A percentile compares a stretch with the other conserved stretches of the same genome.
These are phyloP conservation scores for Cordyceps tenuipes DNA, from an alignment of 2,329 filamentous ascomycete species.

Conservation along the genomic window DNA sequence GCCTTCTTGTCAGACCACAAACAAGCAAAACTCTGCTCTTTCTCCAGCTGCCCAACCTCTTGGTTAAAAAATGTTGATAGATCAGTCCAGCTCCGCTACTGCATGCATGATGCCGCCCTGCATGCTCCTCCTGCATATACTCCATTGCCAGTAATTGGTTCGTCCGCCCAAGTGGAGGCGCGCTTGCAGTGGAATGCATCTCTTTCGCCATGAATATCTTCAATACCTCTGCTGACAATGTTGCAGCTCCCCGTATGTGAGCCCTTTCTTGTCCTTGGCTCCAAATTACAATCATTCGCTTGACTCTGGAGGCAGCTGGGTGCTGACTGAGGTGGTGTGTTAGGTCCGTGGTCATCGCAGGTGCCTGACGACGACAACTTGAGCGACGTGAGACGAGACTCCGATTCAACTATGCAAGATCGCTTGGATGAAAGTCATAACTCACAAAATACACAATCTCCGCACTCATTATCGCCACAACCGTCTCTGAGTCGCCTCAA, in stretches of 20 bases:
- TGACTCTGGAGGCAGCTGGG: neutral
- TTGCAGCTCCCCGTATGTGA: constrained; percentile 30
- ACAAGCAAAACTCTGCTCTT: neutral
- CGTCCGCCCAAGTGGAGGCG: constrained; percentile 25
- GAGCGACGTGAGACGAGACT: neutral
- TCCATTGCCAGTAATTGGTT: constrained; percentile 26
- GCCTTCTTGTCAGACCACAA: constrained; percentile 2
- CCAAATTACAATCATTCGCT: neutral
- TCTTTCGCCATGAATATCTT: constrained; percentile 31
- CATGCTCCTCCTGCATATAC: constrained; percentile 21
- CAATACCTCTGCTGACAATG: constrained; percentile 26
- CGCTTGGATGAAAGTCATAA: neutral
- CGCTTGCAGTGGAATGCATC: constrained; percentile 13
- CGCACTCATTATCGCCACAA: constrained; percentile 26
- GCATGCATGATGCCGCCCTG: constrained; percentile 20
- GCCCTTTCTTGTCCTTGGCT: neutral
- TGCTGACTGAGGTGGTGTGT: constrained; percentile 3
- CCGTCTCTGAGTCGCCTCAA: constrained; percentile 19
- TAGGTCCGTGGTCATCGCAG: constrained; percentile 12
- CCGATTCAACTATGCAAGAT: neutral
- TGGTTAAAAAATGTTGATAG: constrained; percentile 5
- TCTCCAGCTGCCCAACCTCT: constrained; percentile 1
- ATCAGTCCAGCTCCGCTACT: neutral
- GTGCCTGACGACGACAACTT: constrained; percentile 8
- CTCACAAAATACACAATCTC: constrained; percentile 13